Percentiles rank a stretch among this genome's conserved stretches.
These are phyloP conservation scores for Penicillium sp. DNA, from an alignment of 2,329 filamentous ascomycete genomes.

Conservation along the genomic window DNA sequence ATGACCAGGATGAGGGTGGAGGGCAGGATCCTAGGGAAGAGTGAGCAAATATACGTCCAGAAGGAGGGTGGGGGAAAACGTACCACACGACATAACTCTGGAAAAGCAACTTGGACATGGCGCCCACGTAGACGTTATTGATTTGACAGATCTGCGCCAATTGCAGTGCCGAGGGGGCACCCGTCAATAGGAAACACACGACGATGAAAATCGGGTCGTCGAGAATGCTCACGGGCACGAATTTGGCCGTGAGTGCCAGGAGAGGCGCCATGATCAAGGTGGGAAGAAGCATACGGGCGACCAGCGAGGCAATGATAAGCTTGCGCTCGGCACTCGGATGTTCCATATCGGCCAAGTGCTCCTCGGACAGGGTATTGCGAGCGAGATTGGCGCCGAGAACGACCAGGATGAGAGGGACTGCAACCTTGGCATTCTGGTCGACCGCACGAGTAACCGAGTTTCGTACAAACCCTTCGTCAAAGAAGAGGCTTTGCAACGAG, in stretches of 20 bases:
- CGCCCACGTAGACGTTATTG: constrained; percentile 90
- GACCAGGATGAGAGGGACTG: constrained; percentile 89
- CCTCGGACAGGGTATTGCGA: constrained; percentile 73
- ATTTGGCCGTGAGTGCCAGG: constrained; percentile 81
- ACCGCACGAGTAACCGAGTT: constrained; percentile 91
- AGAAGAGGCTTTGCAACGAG: constrained; percentile 74
- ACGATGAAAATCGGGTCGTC: constrained; percentile 98
- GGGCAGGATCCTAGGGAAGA: constrained; percentile 67
- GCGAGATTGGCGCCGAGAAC: constrained; percentile 93
- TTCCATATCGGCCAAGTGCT: constrained; percentile 60
- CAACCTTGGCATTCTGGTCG: constrained; percentile 77
- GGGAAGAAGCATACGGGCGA: constrained; percentile 88
- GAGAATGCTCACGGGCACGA: constrained; percentile 83
- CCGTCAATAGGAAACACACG: constrained; percentile 92
- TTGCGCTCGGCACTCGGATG: constrained; percentile 64
- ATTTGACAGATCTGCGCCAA: constrained; percentile 97
- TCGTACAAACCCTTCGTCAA: constrained; percentile 78
- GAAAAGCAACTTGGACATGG: constrained; percentile 89
- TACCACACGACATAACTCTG: constrained; percentile 95
- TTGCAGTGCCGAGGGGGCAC: constrained; percentile 87
- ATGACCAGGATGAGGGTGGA: constrained; percentile 88
- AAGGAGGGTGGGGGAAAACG: constrained; percentile 29
- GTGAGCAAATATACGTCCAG: constrained; percentile 8
- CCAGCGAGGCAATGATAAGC: constrained; percentile 75
- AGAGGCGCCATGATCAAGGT: constrained; percentile 89